A percentile compares a stretch with the other conserved stretches of the same genome.
phyloP scores from a whole-genome alignment of 1,284 basidiomycete genomes.

The Sanghuangporus sanghuang region DNA sequence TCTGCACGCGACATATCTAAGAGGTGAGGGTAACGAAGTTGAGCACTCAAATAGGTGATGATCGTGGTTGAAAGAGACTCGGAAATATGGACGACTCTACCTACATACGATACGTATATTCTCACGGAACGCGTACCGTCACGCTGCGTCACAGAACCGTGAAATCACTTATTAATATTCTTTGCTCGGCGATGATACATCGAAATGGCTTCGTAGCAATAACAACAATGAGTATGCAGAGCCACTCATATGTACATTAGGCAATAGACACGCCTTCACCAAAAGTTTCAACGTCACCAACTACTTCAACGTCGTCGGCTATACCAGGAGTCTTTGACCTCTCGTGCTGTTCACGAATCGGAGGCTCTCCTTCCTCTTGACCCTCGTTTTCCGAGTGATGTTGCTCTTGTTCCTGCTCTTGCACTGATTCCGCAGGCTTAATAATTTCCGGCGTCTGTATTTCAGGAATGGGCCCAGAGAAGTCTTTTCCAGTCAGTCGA shows the following conservation, averaged over 20 bases:
- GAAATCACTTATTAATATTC: no score
- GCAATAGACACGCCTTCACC: background rate
- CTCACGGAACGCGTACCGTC: background rate
- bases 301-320: slow-evolving; percentile 13
- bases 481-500: slow-evolving; percentile 76
- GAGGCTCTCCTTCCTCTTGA: background rate
- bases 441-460: slow-evolving; percentile 43
- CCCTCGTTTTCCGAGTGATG: background rate
- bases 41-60: background rate
- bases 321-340: slow-evolving; percentile 12
- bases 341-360: background rate
- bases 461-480: slow-evolving; percentile 71
- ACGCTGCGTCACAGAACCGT: no score
- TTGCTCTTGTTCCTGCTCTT: background rate
- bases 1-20: slow-evolving; percentile 28
- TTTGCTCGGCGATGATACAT: no score
- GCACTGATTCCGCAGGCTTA: slow-evolving; percentile 6
- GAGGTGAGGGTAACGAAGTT: background rate
- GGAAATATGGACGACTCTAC: background rate
- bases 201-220: no score
- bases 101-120: background rate
- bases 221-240: background rate
- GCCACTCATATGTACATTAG: background rate
- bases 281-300: slow-evolving; percentile 17
- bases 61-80: background rate